Conservation (phyloP, 371 early-diverging fungal species). For the Funneliformis caledonium region DNA sequence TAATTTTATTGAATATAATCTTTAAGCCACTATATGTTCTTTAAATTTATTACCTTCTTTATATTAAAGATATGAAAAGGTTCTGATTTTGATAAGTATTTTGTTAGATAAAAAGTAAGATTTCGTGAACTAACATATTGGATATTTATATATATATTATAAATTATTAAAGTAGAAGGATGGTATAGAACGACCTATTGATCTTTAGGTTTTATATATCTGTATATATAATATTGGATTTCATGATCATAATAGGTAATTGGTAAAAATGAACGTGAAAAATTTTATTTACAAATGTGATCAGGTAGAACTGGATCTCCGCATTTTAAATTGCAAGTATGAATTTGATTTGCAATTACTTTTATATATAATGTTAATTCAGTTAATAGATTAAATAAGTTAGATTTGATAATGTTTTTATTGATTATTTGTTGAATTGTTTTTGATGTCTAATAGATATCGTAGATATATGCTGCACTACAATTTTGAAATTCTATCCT, state of each 20-base stretch:
- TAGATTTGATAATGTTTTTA: not conserved
- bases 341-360: not conserved
- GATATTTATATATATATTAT: not conserved
- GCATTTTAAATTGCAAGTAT: not conserved
- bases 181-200: not conserved
- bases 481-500: no score
- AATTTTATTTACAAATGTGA: not conserved
- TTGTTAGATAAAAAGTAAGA: not conserved
- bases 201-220: not conserved
- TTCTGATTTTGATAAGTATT: not conserved
- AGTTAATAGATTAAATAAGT: not conserved
- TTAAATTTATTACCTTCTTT: not conserved
- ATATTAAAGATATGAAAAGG: not conserved
- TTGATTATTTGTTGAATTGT: not conserved
- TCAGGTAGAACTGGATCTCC: not conserved
- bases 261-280: not conserved
- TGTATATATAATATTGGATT: not conserved
- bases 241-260: not conserved
- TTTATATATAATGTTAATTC: no score
- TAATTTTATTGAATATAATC: not conserved
- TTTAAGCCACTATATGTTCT: not conserved
- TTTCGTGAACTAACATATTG: not conserved
- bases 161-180: not conserved
- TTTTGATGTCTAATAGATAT: not conserved
- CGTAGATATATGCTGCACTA: no score